Evolutionary conservation across 2,329 filamentous ascomycete genomes (phyloP).

Genomic region (Colletotrichum sp.): DNA sequence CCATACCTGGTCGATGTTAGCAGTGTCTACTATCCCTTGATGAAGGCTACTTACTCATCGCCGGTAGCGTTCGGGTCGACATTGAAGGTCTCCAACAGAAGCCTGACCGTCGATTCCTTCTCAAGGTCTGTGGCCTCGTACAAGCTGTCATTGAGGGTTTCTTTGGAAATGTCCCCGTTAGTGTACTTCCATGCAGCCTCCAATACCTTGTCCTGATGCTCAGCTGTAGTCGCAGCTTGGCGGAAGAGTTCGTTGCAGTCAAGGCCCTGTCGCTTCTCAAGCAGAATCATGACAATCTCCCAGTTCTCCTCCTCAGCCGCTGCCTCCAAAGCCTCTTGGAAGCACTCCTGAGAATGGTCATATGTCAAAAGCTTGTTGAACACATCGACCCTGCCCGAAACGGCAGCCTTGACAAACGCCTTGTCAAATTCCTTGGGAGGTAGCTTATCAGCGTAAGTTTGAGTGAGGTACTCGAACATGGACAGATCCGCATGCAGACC

Average conservation of each 20-base stretch:
- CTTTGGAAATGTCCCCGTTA: conserved; percentile 32
- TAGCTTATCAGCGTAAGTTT: conserved; percentile 42
- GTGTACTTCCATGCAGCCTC: conserved; percentile 42
- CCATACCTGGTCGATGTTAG: conserved; percentile 31
- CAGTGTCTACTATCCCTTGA: not conserved
- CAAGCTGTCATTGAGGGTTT: conserved; percentile 36
- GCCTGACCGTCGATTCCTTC: conserved; percentile 38
- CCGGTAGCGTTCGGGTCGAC: conserved; percentile 43
- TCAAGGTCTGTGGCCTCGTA: conserved; percentile 45
- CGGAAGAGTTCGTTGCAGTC: conserved; percentile 40
- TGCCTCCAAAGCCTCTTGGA: conserved; percentile 36
- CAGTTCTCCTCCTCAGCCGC: conserved; percentile 39
- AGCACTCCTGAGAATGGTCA: conserved; percentile 32
- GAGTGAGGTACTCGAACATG: conserved; percentile 46
- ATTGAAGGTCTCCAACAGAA: conserved; percentile 36
- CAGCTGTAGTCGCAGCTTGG: conserved; percentile 33
- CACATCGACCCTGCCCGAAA: conserved; percentile 41
- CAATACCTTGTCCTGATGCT: conserved; percentile 39
- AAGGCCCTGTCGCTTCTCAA: conserved; percentile 35
- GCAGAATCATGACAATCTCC: conserved; percentile 39
- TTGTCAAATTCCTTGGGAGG: conserved; percentile 42
- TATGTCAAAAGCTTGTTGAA: conserved; percentile 43
- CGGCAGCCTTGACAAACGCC: conserved; percentile 42
- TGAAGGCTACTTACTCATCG: conserved; percentile 33
- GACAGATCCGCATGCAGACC: conserved; percentile 40